phyloP scores from a whole-genome alignment of 176 grass and related monocot species.

The Oryza rufipogon region DNA sequence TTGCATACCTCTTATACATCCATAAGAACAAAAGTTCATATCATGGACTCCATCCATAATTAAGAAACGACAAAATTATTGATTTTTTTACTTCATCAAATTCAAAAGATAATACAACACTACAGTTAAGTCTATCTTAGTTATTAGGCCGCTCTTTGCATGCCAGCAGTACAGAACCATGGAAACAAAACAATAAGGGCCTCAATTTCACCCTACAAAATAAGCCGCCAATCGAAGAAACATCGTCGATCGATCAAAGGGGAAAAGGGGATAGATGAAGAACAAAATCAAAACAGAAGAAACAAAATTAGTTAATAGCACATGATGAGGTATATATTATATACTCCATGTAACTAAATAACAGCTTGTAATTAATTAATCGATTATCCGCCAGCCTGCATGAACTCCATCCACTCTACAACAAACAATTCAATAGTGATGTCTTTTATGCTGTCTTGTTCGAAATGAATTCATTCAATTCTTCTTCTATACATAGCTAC shows the following conservation, averaged over 20 bases:
- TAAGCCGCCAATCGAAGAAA: background rate
- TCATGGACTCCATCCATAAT: background rate
- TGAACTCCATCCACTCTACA: background rate
- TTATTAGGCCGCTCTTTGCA: background rate
- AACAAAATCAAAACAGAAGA: background rate
- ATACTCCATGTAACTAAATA: background rate
- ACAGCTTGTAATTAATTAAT: background rate
- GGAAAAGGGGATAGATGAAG: background rate
- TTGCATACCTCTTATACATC: background rate
- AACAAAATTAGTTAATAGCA: no score
- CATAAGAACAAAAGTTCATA: background rate
- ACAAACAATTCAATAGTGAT: background rate
- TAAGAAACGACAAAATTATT: no score
- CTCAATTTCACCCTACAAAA: background rate
- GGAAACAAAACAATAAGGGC: background rate
- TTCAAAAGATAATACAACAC: background rate
- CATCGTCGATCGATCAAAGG: background rate
- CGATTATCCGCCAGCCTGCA: background rate
- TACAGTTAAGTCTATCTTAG: background rate
- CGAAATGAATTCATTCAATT: slow-evolving; percentile 26
- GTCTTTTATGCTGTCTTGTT: background rate
- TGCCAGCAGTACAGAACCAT: background rate
- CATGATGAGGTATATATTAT: background rate
- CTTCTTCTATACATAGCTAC: slow-evolving; percentile 16
- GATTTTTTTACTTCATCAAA: no score